Percentiles rank a stretch among this genome's conserved stretches.
Evolutionary conservation across 2,329 filamentous ascomycete species (phyloP).

Genomic region (Stagonosporopsis rhizophila): DNA sequence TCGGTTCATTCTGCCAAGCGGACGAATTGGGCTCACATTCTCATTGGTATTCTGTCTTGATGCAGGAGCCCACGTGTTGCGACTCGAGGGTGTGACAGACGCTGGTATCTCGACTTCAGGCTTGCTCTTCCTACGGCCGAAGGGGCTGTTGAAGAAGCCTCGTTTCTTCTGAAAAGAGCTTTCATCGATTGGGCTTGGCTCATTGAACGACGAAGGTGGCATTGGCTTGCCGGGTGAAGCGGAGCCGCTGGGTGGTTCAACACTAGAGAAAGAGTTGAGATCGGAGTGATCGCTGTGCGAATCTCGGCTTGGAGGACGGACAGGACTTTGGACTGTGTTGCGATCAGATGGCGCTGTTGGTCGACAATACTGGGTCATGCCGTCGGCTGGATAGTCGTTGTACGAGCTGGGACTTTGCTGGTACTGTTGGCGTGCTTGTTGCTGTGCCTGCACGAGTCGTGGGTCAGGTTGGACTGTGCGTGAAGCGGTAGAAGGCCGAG

Average conservation of each 20-base stretch:
- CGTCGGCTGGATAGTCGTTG: constrained; percentile 92
- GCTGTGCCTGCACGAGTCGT: constrained; percentile 45
- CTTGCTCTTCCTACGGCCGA: constrained; percentile 85
- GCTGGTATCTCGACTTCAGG: constrained; percentile 71
- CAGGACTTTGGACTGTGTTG: constrained; percentile 72
- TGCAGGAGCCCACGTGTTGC: constrained; percentile 63
- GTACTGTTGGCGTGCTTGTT: constrained; percentile 48
- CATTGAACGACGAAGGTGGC: constrained; percentile 29
- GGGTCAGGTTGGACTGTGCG: constrained; percentile 45
- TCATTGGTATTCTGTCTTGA: constrained; percentile 45
- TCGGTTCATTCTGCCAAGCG: constrained; percentile 39
- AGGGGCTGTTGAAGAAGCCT: constrained; percentile 92
- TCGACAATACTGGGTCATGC: constrained; percentile 97
- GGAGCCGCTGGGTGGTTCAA: constrained; percentile 77
- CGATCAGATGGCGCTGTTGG: constrained; percentile 74
- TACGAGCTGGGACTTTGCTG: constrained; percentile 74
- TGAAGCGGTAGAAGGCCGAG: constrained; percentile 16
- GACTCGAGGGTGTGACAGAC: constrained; percentile 48
- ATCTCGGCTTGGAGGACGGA: constrained; percentile 81
- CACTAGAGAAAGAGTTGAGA: constrained; percentile 85
- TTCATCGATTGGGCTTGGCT: constrained; percentile 38
- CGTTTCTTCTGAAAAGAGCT: constrained; percentile 72
- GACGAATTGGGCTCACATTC: constrained; percentile 54
- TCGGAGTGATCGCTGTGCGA: constrained; percentile 91
- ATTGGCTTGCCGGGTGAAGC: constrained; percentile 73